Percentiles rank a stretch among this genome's conserved stretches.
Conservation (phyloP, 2,329 filamentous ascomycete species). For the Colletotrichum sp. region DNA sequence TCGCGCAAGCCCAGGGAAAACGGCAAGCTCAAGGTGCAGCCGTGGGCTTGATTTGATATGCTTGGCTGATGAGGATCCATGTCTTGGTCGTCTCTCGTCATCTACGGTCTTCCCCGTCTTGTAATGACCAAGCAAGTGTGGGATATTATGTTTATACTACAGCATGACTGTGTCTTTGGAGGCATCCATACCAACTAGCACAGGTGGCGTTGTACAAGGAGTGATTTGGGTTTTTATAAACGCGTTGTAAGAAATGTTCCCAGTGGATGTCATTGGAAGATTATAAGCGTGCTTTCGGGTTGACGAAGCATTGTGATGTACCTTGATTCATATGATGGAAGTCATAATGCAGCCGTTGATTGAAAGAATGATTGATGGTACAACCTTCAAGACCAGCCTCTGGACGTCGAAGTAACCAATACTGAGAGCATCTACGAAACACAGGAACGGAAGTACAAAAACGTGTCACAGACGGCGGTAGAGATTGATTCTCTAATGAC, state of each 20-base stretch:
- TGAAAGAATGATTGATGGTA: neutral
- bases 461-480: too few relatives aligned
- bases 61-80: neutral
- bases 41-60: neutral
- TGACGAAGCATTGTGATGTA: neutral
- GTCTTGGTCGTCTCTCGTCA: neutral
- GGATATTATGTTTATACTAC: constrained; percentile 9
- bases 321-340: neutral
- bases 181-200: neutral
- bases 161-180: constrained; percentile 7
- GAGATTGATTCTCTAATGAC: neutral
- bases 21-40: constrained; percentile 37
- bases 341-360: neutral
- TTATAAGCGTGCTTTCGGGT: neutral
- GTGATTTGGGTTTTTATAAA: neutral
- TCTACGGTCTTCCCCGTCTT: neutral
- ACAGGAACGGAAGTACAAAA: too few relatives aligned
- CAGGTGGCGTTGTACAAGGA: constrained; percentile 7
- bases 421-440: too few relatives aligned
- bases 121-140: neutral
- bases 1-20: constrained; percentile 67
- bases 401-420: neutral
- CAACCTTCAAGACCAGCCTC: neutral
- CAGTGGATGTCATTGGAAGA: neutral
- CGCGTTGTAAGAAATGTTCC: neutral